These are phyloP conservation scores for Clarireedia homoeocarpa DNA, from an alignment of 2,329 filamentous ascomycete species.

Conservation along the genomic window DNA sequence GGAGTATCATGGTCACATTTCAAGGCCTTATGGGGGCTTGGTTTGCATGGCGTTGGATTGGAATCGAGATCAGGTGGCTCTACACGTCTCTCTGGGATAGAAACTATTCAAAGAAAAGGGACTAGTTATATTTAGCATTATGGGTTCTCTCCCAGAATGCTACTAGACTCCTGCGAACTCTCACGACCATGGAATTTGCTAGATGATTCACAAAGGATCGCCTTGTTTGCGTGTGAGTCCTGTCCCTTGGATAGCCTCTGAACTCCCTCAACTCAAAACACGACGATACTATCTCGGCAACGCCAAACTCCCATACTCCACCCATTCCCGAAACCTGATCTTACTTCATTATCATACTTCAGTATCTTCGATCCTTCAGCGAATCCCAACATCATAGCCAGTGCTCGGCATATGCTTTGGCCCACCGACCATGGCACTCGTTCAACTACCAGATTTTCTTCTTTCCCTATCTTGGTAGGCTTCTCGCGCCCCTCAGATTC, in stretches of 20 bases:
- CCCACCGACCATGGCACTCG: background rate
- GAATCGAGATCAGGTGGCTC: background rate
- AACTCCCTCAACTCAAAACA: no score
- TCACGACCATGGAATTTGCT: no score
- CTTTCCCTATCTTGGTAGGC: conserved; percentile 18
- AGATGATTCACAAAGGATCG: no score
- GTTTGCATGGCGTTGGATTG: background rate
- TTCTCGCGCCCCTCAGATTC: conserved; percentile 12
- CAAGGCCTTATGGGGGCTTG: conserved; percentile 10
- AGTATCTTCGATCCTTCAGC: background rate
- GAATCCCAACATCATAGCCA: background rate
- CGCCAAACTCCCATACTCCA: no score
- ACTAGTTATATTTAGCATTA: background rate
- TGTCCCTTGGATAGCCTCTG: no score
- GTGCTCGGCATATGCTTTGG: no score
- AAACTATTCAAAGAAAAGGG: background rate
- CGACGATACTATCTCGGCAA: no score
- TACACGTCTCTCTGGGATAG: background rate
- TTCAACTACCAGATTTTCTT: background rate
- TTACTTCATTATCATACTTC: no score
- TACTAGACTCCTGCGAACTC: no score
- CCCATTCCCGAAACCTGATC: no score
- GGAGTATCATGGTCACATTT: background rate
- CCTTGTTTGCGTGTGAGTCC: no score
- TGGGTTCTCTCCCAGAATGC: background rate